These are phyloP conservation scores for Penicillium roqueforti DNA, from an alignment of 495 filamentous ascomycete species.

Conservation along the genomic window DNA sequence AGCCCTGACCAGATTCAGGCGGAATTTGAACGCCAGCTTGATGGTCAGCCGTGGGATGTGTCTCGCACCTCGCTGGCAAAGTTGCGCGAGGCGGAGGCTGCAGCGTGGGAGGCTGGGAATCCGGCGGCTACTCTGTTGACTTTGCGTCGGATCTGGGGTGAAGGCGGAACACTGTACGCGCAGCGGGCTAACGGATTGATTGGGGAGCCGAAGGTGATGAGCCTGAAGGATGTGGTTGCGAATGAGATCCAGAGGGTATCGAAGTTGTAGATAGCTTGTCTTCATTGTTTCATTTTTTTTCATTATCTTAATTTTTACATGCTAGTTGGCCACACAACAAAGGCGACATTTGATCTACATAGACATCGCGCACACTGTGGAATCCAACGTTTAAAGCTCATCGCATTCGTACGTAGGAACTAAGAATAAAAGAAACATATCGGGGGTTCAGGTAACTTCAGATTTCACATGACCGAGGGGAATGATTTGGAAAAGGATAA, in stretches of 20 bases:
- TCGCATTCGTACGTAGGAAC: conserved; percentile 16
- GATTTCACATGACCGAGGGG: conserved; percentile 26
- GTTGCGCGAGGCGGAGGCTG: conserved; percentile 49
- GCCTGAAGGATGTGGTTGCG: conserved; percentile 39
- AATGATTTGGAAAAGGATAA: conserved; percentile 19
- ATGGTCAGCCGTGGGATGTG: conserved; percentile 46
- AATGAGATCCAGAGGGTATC: conserved; percentile 25
- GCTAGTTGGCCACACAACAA: not conserved
- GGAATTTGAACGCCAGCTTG: conserved; percentile 65
- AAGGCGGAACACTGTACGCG: conserved; percentile 66
- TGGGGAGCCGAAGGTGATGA: conserved; percentile 42
- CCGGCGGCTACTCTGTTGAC: conserved; percentile 55
- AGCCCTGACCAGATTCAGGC: conserved; percentile 57
- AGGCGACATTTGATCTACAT: not conserved
- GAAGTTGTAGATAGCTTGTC: conserved; percentile 9
- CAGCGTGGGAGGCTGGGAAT: conserved; percentile 50
- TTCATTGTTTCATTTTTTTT: not conserved
- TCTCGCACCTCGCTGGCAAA: conserved; percentile 48
- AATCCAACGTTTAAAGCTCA: conserved; percentile 6
- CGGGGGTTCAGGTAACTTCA: conserved; percentile 24
- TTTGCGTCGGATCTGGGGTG: conserved; percentile 63
- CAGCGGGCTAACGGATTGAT: conserved; percentile 61
- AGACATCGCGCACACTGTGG: not conserved
- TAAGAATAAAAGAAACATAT: conserved; percentile 23
- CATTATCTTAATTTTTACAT: too few relatives aligned